A percentile compares a stretch with the other conserved stretches of the same genome.
Conservation (phyloP, 768 basidiomycete genomes). For the Mycena polygramma region DNA sequence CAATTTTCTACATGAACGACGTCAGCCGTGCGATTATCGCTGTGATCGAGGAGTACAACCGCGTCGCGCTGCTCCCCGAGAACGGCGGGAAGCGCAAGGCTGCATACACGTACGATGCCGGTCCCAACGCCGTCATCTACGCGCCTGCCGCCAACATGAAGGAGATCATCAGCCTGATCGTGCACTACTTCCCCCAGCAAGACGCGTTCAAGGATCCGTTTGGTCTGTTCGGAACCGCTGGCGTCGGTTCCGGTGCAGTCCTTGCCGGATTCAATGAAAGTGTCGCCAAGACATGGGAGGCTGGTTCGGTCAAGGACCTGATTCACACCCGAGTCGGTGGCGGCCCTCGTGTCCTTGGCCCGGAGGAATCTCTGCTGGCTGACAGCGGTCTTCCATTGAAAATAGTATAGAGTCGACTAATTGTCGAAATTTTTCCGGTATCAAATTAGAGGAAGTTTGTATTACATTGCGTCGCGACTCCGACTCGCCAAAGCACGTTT, state of each 20-base stretch:
- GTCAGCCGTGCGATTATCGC: constrained; percentile 94
- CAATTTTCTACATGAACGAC: constrained; percentile 99
- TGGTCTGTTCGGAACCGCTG: constrained; percentile 63
- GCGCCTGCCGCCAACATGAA: constrained; percentile 81
- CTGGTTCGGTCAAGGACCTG: constrained; percentile 87
- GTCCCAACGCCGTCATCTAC: constrained; percentile 99
- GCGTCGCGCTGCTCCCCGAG: constrained; percentile 67
- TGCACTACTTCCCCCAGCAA: constrained; percentile 90
- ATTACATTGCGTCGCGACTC: constrained; percentile 6
- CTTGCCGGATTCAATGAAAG: constrained; percentile 82
- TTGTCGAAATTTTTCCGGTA: constrained; percentile 23
- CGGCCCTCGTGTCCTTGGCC: constrained; percentile 80
- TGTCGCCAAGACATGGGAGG: constrained; percentile 79
- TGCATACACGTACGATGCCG: constrained; percentile 99
- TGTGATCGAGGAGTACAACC: constrained; percentile 93
- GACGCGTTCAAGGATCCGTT: constrained; percentile 84
- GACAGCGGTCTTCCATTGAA: constrained; percentile 72
- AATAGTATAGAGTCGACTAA: constrained; percentile 18
- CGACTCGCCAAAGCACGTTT: background rate
- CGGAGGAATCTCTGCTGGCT: constrained; percentile 75
- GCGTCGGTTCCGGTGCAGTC: constrained; percentile 61
- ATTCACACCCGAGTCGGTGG: constrained; percentile 96
- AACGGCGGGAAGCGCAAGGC: constrained; percentile 75
- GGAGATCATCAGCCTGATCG: constrained; percentile 81
- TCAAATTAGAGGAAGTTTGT: constrained; percentile 7